A percentile compares a stretch with the other conserved stretches of the same genome.
These are phyloP conservation scores for Phlyctochytrium bullatum DNA, from an alignment of 192 early-diverging fungal species.

Conservation along the genomic window DNA sequence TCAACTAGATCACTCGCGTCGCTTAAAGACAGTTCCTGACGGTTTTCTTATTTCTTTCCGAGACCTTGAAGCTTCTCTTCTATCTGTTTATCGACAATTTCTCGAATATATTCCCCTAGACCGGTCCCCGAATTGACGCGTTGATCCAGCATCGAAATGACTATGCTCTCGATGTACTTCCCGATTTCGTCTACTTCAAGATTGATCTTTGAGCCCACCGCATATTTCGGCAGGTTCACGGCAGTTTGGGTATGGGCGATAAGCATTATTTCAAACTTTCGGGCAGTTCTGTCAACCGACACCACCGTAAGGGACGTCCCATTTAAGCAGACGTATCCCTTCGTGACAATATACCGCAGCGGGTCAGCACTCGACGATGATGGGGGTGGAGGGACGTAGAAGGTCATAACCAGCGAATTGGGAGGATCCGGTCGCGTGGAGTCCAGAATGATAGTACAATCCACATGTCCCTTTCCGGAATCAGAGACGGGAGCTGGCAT, in stretches of 20 bases:
- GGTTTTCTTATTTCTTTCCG: too few species aligned
- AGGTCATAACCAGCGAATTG: conserved; percentile 78
- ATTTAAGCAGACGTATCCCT: conserved; percentile 92
- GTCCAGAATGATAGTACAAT: conserved; percentile 75
- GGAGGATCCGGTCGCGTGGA: conserved; percentile 76
- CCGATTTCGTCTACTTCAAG: conserved; percentile 97
- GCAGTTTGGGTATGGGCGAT: conserved; percentile 88
- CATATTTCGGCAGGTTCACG: conserved; percentile 76
- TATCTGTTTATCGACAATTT: not conserved
- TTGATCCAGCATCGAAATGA: conserved; percentile 25
- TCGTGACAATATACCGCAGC: conserved; percentile 86
- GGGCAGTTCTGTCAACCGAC: conserved; percentile 71
- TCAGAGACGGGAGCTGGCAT: not conserved
- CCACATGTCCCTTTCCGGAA: conserved; percentile 77
- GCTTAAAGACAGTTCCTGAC: too few species aligned
- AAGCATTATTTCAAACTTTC: conserved; percentile 91
- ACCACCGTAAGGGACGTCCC: conserved; percentile 95
- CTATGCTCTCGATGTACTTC: conserved; percentile 89
- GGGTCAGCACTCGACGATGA: conserved; percentile 37
- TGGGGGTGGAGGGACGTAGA: conserved; percentile 50
- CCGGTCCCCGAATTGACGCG: not conserved
- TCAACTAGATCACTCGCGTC: too few species aligned
- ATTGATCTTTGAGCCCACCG: conserved; percentile 77
- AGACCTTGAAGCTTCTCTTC: not conserved
- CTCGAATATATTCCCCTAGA: not conserved